Conservation (phyloP, 352 stramenopile genomes). For the Globisporangium barbulae region DNA sequence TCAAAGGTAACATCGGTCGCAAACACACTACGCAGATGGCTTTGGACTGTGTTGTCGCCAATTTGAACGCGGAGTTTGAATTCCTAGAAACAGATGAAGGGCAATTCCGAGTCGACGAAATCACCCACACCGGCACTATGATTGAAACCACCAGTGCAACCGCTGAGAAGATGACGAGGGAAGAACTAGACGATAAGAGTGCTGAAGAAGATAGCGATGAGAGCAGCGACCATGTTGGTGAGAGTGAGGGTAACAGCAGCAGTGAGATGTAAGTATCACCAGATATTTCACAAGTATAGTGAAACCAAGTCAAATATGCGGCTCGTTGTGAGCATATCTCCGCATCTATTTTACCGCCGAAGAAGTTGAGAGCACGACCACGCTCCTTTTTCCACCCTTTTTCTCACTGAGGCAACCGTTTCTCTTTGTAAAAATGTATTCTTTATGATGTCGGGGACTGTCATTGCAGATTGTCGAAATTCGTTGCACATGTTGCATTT, state of each 20-base stretch:
- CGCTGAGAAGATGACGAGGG: not conserved
- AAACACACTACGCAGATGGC: not conserved
- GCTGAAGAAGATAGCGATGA: not conserved
- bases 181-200: not conserved
- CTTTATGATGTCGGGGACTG: no score
- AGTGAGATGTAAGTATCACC: not conserved
- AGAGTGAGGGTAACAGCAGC: not conserved
- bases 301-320: not conserved
- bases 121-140: not conserved
- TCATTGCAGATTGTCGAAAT: no score
- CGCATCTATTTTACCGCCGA: not conserved
- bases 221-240: not conserved
- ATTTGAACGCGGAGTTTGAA: not conserved
- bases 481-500: no score
- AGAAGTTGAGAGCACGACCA: no score
- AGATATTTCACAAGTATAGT: not conserved
- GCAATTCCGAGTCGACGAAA: not conserved
- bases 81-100: not conserved
- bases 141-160: not conserved
- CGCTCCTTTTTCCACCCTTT: no score
- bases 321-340: not conserved
- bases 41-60: not conserved
- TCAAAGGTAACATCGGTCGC: not conserved
- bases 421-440: no score
- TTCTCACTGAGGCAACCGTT: no score